Evolutionary conservation across 352 stramenopile genomes (phyloP).

Genomic region (Aphanomyces stellatus): DNA sequence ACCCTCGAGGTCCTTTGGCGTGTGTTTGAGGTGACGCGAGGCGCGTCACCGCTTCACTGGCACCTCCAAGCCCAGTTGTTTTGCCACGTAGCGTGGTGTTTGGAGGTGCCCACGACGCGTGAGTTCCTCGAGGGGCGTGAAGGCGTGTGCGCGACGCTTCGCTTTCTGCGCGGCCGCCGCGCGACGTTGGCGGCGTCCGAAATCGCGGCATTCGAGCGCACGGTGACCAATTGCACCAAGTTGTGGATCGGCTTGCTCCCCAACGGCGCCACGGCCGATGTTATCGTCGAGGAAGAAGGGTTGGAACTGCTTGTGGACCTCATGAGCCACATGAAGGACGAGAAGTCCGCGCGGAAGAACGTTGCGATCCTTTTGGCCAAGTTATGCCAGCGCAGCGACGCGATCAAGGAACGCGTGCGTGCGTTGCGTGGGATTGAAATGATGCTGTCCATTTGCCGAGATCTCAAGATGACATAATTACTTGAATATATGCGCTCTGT

Average conservation of each 20-base stretch:
- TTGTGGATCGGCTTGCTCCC: conserved; percentile 45
- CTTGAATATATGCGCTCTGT: too few relatives aligned
- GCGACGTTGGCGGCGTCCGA: conserved; percentile 27
- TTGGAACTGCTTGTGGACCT: conserved; percentile 4
- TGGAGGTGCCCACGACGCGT: not conserved
- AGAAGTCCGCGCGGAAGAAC: conserved; percentile 50
- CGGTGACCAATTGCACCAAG: conserved; percentile 60
- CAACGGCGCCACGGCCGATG: conserved; percentile 9
- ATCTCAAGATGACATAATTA: conserved; percentile 8
- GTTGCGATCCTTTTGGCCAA: conserved; percentile 66
- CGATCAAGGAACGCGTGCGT: conserved; percentile 45
- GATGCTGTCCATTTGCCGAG: conserved; percentile 60
- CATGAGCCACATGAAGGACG: conserved; percentile 15
- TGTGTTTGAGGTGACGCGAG: not conserved
- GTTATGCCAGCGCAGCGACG: conserved; percentile 40
- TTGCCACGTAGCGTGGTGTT: conserved; percentile 61
- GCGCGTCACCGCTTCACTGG: conserved; percentile 22
- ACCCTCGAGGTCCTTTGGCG: not conserved
- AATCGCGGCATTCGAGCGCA: conserved; percentile 30
- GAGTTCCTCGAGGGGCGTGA: conserved; percentile 21
- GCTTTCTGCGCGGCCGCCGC: conserved; percentile 26
- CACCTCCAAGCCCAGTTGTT: conserved; percentile 59
- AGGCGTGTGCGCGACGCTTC: conserved; percentile 32
- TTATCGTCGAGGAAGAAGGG: conserved; percentile 1
- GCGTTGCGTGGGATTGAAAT: conserved; percentile 69